Percentiles rank a stretch among this genome's conserved stretches.
Evolutionary conservation across 495 filamentous ascomycete genomes (phyloP).

Genomic region (Hapsidospora chrysogenum): DNA sequence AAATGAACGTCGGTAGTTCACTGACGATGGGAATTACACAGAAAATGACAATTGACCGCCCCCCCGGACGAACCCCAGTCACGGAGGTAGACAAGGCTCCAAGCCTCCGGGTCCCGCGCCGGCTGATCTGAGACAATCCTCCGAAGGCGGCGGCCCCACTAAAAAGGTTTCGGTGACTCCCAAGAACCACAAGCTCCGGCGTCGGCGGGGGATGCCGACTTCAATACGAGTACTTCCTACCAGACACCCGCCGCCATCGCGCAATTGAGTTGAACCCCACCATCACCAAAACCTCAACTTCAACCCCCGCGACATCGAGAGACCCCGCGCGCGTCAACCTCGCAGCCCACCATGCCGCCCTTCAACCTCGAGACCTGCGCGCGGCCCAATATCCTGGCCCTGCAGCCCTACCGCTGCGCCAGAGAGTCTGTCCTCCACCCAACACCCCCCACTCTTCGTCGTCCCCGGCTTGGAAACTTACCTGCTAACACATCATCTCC

Average conservation of each 20-base stretch:
- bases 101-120: too few species aligned
- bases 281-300: not conserved
- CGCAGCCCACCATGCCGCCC: constrained; percentile 18
- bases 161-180: too few species aligned
- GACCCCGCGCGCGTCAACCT: not conserved
- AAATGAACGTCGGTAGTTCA: too few species aligned
- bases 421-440: constrained; percentile 45
- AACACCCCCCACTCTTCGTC: constrained; percentile 4
- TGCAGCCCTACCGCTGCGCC: constrained; percentile 74
- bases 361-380: constrained; percentile 73
- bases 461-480: not conserved
- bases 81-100: too few species aligned
- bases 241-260: not conserved
- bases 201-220: too few species aligned
- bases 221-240: not conserved
- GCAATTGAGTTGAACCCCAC: not conserved
- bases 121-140: too few species aligned
- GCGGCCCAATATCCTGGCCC: constrained; percentile 62
- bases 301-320: not conserved
- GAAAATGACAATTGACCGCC: too few species aligned
- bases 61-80: too few species aligned
- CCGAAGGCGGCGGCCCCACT: too few species aligned
- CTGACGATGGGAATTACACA: too few species aligned
- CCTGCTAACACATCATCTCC: constrained; percentile 17
- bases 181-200: too few species aligned